Percentiles rank a stretch among this genome's conserved stretches.
These are phyloP conservation scores for Picea engelmannii DNA, from an alignment of 83 land plant species.

Conservation along the genomic window DNA sequence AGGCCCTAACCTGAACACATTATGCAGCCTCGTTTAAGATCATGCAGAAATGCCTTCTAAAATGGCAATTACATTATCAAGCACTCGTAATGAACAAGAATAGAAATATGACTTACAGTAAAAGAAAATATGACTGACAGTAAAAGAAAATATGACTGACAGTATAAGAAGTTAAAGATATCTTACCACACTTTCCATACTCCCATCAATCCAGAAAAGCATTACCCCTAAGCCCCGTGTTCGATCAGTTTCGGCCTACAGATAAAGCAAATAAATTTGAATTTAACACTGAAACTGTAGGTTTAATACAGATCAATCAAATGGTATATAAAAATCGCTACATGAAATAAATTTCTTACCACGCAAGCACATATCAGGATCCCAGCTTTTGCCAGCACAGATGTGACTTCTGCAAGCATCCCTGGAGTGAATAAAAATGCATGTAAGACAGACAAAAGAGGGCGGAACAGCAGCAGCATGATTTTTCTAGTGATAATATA, in stretches of 20 bases:
- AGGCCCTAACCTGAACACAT: slow-evolving; percentile 64
- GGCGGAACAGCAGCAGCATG: background rate
- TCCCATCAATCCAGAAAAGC: slow-evolving; percentile 83
- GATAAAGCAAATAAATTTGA: background rate
- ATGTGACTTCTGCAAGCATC: slow-evolving; percentile 84
- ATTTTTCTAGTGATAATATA: background rate
- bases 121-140: background rate
- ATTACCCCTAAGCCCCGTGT: slow-evolving; percentile 63
- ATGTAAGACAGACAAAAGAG: background rate
- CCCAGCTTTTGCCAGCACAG: slow-evolving; percentile 68
- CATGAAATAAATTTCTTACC: slow-evolving; percentile 48
- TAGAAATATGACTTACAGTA: background rate
- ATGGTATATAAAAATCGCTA: background rate
- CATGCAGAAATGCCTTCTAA: background rate
- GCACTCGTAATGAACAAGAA: background rate
- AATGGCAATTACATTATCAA: background rate
- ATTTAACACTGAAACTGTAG: background rate
- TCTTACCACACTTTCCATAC: slow-evolving; percentile 65
- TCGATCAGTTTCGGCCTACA: slow-evolving; percentile 81
- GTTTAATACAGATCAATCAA: background rate
- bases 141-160: background rate
- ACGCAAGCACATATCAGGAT: slow-evolving; percentile 77
- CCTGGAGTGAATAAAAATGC: slow-evolving; percentile 30
- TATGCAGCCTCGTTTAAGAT: background rate
- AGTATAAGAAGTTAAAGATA: background rate